Evolutionary conservation across 306 rosid species (phyloP), one percentile per base, ranked within the genome.

Genomic region (Quercus rubra): DNA sequence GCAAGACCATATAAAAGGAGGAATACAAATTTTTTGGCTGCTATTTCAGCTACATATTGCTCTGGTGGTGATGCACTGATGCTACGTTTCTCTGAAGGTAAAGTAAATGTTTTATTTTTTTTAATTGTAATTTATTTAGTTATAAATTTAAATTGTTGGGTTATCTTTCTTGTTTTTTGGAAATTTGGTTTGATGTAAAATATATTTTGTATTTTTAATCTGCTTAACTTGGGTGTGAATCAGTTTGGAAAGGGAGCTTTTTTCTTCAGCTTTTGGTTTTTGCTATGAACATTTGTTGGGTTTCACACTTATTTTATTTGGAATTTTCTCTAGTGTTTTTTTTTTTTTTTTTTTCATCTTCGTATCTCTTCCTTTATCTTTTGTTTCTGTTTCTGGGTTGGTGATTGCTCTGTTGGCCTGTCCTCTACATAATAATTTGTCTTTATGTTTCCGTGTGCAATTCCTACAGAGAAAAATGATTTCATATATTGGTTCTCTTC

Each of bases 321-420:
- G 86, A 75, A 79, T 77, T 78, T 61, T 86, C 77, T 80, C 49
- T 61, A 4, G 62, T 77, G 6, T 0, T 35, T 35, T 80, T 74
- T 77, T 58, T 78, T 71, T 86, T 27, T 57, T 63, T 31, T 59
- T 80, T 74, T 77, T 58, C 80, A 74, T 86, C 87, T 43, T 25
- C 79, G 83, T 71, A 77, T 85, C 78, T 49, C n/a, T 71, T 83
- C 59, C 59, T 6, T 70, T 75, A 85, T 74, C 78, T 21, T 19
- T 57, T 9, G 0, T 74, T 35, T 63, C 56, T 76, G 67, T 56
- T 73, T 58, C 54, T 61, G 38, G 27, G 86, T 78, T 38, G 69
- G 18, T 71, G 51, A 38, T 33, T 76, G 71, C 52, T 15, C 70
- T 12, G 66, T 74, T 64, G 46, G 55, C 83, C 80, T 73, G 55